Evolutionary conservation across 139 green algal genomes (phyloP).

Genomic region (Tetratostichococcus sp.): DNA sequence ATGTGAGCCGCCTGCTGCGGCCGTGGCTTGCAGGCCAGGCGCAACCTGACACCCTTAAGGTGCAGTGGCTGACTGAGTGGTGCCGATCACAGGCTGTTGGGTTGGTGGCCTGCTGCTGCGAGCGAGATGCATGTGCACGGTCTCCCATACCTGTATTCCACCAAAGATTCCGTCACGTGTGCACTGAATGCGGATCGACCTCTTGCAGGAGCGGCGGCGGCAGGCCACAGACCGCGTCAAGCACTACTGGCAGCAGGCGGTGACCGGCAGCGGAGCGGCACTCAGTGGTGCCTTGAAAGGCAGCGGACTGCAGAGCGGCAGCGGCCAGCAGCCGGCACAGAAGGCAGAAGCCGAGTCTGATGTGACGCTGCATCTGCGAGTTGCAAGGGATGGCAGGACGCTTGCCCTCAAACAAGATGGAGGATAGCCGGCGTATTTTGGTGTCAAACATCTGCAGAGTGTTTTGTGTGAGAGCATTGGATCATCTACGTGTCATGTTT

Average conservation of each 20-base stretch:
- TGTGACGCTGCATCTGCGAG: not conserved
- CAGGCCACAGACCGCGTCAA: not conserved
- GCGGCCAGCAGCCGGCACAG: not conserved
- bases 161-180: no score
- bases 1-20: conserved; percentile 43
- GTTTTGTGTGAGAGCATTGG: no score
- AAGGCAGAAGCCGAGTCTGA: not conserved
- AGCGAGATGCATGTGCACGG: no score
- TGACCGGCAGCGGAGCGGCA: not conserved
- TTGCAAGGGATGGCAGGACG: not conserved
- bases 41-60: not conserved
- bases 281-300: not conserved
- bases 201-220: not conserved
- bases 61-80: not conserved
- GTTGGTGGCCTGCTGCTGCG: no score
- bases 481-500: no score
- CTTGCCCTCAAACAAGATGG: not conserved
- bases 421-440: not conserved
- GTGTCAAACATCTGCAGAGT: not conserved
- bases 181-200: no score
- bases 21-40: not conserved
- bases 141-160: no score
- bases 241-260: not conserved
- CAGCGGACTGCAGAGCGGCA: not conserved
- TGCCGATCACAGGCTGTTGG: no score